Evolutionary conservation across 495 filamentous ascomycete species (phyloP), one percentile per base, ranked within the genome.

Genomic region (Hypoxylon lenormandii): DNA sequence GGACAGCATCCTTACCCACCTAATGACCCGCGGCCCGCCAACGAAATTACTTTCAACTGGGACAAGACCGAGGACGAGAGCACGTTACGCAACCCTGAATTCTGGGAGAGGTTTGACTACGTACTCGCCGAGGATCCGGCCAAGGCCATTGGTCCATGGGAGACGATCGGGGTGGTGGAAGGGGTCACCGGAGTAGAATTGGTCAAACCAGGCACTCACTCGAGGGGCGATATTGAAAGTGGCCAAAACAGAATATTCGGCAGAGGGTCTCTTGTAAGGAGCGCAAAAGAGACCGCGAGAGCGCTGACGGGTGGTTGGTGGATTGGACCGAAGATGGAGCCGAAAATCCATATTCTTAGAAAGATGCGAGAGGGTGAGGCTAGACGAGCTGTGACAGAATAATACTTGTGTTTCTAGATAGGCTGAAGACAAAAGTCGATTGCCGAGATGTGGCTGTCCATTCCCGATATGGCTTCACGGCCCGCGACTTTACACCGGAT

Each of bases 41-140:
- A 61, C 28, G 60, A 67, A 18, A 76, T 77, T 15, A 40, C 66
- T 11, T 70, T 85, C 33, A 59, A 72, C 2, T 81, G 84, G 60
- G 88, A 91, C 72, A 91, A 91, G 73, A 90, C 88, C 0, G 89
- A 91, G 61, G 79, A 89, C 52, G 80, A 84, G 19, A 57, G 68
- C 0, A 66, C 74, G 1, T 82, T 96, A 40, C 78, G 85, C 5
- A 79, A 82, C 22, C 85, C 88, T 1, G 65, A 76, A 2, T 98
- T 97, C 77, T 98, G 94, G 95, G 77, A 83, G 3, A 78, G 81
- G 22, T 93, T 97, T 61, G 90, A 97, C 70, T 99, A 92, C 71
- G 87, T 87, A 5, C 82, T 98, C 5, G 83, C 89, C 8, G 92
- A 95, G 79, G 79, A 87, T 18, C 89, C 88, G 12, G 81, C 78